Percentiles rank a stretch among this genome's conserved stretches.
Conservation (phyloP, 2,329 filamentous ascomycete species). For the Colletotrichum paranaense region DNA sequence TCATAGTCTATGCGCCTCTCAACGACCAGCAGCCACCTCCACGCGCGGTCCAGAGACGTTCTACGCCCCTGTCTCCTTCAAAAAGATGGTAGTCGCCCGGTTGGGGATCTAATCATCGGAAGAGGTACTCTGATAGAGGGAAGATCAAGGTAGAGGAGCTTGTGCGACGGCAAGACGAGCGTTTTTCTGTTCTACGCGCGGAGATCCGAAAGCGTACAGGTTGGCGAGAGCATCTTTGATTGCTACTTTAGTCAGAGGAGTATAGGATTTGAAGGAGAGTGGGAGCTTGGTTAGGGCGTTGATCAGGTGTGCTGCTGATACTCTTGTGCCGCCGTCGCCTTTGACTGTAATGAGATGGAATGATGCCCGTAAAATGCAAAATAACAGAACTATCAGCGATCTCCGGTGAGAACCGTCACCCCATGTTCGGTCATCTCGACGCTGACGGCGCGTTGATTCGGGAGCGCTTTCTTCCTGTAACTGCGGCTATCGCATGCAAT, state of each 20-base stretch:
- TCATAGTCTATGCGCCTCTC: neutral
- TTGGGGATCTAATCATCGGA: neutral
- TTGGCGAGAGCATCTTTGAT: neutral
- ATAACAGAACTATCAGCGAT: too few species aligned
- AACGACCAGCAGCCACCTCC: neutral
- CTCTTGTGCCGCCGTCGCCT: constrained; percentile 40
- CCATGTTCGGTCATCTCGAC: too few species aligned
- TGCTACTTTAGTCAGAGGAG: neutral
- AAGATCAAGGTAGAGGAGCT: neutral
- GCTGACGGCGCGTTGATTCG: too few species aligned
- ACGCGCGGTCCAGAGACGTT: neutral
- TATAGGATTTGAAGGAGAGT: neutral
- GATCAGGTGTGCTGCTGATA: constrained; percentile 37
- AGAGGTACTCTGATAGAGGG: neutral
- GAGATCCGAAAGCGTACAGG: neutral
- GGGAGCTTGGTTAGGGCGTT: constrained; percentile 21
- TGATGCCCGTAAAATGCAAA: too few species aligned
- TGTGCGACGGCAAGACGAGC: neutral
- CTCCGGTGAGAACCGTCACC: too few species aligned
- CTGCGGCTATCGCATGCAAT: too few species aligned
- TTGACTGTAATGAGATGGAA: constrained; percentile 32
- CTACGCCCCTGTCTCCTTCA: neutral
- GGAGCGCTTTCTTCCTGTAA: too few species aligned
- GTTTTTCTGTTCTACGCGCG: neutral
- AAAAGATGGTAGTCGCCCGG: neutral